Conservation (phyloP, 1,284 basidiomycete genomes). For the Pascua guehoae region DNA sequence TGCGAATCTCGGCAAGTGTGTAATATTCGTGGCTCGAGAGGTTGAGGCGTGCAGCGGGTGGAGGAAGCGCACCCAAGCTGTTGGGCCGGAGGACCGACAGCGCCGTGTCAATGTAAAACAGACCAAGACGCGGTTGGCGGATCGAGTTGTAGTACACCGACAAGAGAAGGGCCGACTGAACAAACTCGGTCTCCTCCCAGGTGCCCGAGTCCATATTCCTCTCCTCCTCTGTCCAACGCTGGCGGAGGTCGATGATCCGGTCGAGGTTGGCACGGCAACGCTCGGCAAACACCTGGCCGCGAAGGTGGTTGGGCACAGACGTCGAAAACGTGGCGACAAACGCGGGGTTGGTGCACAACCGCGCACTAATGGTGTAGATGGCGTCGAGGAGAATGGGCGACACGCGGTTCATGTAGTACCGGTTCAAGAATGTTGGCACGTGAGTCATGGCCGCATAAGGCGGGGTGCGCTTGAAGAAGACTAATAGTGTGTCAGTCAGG, state of each 20-base stretch:
- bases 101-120: slow-evolving; percentile 46
- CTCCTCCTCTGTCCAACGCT: slow-evolving; percentile 31
- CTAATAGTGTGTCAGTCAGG: slow-evolving; percentile 16
- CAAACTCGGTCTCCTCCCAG: slow-evolving; percentile 50
- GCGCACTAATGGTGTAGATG: slow-evolving; percentile 49
- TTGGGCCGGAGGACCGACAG: slow-evolving; percentile 34
- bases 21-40: slow-evolving; percentile 30
- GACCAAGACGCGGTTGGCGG: slow-evolving; percentile 41
- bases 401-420: slow-evolving; percentile 46
- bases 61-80: slow-evolving; percentile 19
- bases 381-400: slow-evolving; percentile 49
- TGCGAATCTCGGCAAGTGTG: slow-evolving; percentile 40
- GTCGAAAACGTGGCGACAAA: slow-evolving; percentile 31
- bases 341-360: slow-evolving; percentile 41
- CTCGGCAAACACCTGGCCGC: slow-evolving; percentile 43
- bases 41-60: slow-evolving; percentile 26
- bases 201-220: slow-evolving; percentile 29
- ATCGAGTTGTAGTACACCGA: slow-evolving; percentile 47
- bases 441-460: slow-evolving; percentile 51
- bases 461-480: slow-evolving; percentile 48
- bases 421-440: slow-evolving; percentile 49
- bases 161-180: slow-evolving; percentile 46
- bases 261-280: slow-evolving; percentile 37
- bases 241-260: slow-evolving; percentile 30
- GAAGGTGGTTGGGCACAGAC: slow-evolving; percentile 30